Conservation (phyloP, 768 basidiomycete species). For the Lentinula lateritia region DNA sequence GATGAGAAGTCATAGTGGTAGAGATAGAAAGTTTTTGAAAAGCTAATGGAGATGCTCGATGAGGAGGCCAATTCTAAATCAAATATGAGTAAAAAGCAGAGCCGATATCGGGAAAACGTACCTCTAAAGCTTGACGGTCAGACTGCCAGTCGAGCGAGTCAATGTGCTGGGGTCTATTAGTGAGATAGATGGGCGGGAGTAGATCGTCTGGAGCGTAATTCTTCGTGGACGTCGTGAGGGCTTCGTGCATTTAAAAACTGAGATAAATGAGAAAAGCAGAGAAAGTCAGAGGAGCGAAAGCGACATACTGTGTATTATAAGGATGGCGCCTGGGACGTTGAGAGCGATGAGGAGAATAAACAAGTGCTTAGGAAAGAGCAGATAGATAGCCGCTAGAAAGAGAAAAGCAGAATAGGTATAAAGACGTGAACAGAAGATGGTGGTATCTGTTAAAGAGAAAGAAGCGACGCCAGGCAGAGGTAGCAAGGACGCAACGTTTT, state of each 20-base stretch:
- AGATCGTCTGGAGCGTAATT: slow-evolving; percentile 32
- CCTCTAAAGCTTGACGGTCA: slow-evolving; percentile 41
- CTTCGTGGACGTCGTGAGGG: slow-evolving; percentile 53
- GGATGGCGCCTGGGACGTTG: slow-evolving; percentile 35
- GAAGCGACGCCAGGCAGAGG: neutral
- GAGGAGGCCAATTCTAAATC: slow-evolving; percentile 40
- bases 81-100: slow-evolving; percentile 18
- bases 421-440: neutral
- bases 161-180: slow-evolving; percentile 24
- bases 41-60: slow-evolving; percentile 23
- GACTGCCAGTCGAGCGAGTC: slow-evolving; percentile 46
- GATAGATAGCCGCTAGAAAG: slow-evolving; percentile 45
- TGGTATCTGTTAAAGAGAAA: neutral
- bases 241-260: slow-evolving; percentile 65
- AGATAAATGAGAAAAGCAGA: slow-evolving; percentile 19
- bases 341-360: slow-evolving; percentile 30
- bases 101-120: slow-evolving; percentile 21
- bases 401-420: slow-evolving; percentile 13
- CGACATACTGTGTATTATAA: slow-evolving; percentile 12
- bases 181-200: slow-evolving; percentile 28
- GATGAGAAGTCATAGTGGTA: slow-evolving; percentile 43
- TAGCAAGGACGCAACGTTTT: neutral
- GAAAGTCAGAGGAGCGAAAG: slow-evolving; percentile 19
- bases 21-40: slow-evolving; percentile 32
- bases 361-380: slow-evolving; percentile 32